A percentile compares a stretch with the other conserved stretches of the same genome.
phyloP scores from a whole-genome alignment of 73 alveolate genomes.

The Blepharisma japonicum region DNA sequence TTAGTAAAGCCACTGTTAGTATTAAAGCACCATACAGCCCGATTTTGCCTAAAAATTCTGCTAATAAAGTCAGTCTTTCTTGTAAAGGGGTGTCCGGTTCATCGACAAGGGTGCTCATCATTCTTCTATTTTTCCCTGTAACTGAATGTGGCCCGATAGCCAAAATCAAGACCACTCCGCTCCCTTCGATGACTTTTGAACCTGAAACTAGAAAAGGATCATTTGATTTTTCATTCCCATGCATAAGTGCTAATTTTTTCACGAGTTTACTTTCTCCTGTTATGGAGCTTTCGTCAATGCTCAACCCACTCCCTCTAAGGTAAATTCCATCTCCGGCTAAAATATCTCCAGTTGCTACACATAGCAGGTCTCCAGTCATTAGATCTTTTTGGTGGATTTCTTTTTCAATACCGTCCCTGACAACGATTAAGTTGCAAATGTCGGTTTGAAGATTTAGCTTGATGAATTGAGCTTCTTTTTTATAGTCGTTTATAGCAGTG shows the following conservation, averaged over 20 bases:
- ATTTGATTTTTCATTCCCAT: slow-evolving; percentile 52
- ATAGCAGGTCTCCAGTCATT: slow-evolving; percentile 89
- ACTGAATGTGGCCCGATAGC: slow-evolving; percentile 91
- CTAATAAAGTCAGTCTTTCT: slow-evolving; percentile 87
- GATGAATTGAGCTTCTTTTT: slow-evolving; percentile 77
- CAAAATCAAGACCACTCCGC: slow-evolving; percentile 78
- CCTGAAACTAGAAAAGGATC: slow-evolving; percentile 83
- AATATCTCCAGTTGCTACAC: slow-evolving; percentile 84
- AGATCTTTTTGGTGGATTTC: slow-evolving; percentile 70
- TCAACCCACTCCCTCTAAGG: slow-evolving; percentile 56
- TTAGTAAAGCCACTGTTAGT: slow-evolving; percentile 67
- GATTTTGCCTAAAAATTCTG: slow-evolving; percentile 88
- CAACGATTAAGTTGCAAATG: slow-evolving; percentile 64
- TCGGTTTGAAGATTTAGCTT: slow-evolving; percentile 75
- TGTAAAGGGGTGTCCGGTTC: slow-evolving; percentile 89
- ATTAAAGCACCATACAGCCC: slow-evolving; percentile 86
- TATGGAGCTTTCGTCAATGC: slow-evolving; percentile 79
- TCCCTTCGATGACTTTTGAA: slow-evolving; percentile 81
- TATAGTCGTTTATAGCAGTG: slow-evolving; percentile 68
- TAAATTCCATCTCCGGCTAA: slow-evolving; percentile 91
- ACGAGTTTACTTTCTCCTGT: slow-evolving; percentile 93
- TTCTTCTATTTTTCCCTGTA: slow-evolving; percentile 68
- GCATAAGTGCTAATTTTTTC: slow-evolving; percentile 64
- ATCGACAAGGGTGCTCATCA: slow-evolving; percentile 48
- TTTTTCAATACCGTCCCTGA: slow-evolving; percentile 75